Percentiles rank a stretch among this genome's conserved stretches.
phyloP scores from a whole-genome alignment of 768 basidiomycete genomes.

The Rhizopogon roseolus region DNA sequence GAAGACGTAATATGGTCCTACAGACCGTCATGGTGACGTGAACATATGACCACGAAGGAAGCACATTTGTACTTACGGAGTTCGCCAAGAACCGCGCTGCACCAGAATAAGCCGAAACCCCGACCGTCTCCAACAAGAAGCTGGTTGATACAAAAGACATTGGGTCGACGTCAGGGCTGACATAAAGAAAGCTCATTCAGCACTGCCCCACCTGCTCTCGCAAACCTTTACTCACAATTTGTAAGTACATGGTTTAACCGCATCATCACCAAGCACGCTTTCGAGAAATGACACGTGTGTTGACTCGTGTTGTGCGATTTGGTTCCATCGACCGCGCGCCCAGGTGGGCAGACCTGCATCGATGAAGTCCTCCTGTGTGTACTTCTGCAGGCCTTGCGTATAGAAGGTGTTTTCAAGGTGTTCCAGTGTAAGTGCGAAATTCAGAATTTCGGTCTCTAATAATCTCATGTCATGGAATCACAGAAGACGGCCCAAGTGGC shows the following conservation, averaged over 20 bases:
- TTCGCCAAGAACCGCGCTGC: slow-evolving; percentile 37
- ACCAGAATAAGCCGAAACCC: slow-evolving; percentile 55
- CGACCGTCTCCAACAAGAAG: slow-evolving; percentile 48
- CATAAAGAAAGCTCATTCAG: neutral
- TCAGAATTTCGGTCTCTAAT: slow-evolving; percentile 22
- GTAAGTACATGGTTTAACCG: slow-evolving; percentile 9
- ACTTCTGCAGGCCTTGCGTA: slow-evolving; percentile 27
- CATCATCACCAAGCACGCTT: slow-evolving; percentile 4
- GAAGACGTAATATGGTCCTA: slow-evolving; percentile 47
- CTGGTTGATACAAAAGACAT: slow-evolving; percentile 40
- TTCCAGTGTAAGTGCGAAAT: slow-evolving; percentile 32
- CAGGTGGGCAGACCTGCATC: slow-evolving; percentile 31
- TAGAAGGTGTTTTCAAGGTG: slow-evolving; percentile 34
- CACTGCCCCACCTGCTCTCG: neutral
- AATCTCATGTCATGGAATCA: neutral
- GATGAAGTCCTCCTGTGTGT: slow-evolving; percentile 31
- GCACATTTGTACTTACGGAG: slow-evolving; percentile 6
- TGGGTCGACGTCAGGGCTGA: slow-evolving; percentile 38
- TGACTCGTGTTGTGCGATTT: slow-evolving; percentile 38
- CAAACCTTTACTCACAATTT: slow-evolving; percentile 1
- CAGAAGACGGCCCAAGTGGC: neutral
- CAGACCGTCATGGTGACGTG: neutral
- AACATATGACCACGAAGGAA: neutral
- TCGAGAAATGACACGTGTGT: slow-evolving; percentile 40
- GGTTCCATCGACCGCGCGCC: slow-evolving; percentile 29